These are phyloP conservation scores for Phaeophleospora eucalypticola DNA, from an alignment of 2,329 filamentous ascomycete genomes.

Conservation along the genomic window DNA sequence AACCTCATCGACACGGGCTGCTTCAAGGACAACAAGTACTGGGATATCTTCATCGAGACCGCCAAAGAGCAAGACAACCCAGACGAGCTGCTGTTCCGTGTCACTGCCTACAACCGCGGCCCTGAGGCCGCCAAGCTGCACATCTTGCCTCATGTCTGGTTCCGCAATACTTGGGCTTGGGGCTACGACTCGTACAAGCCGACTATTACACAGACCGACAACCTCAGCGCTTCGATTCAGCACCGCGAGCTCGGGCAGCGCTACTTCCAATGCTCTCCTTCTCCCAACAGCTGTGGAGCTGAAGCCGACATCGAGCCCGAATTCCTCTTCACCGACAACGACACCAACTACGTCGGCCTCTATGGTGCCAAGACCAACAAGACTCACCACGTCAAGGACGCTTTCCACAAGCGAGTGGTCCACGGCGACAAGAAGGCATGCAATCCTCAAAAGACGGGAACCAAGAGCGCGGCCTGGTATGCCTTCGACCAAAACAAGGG, in stretches of 20 bases:
- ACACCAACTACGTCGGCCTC: slow-evolving; percentile 77
- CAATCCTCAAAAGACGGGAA: slow-evolving; percentile 75
- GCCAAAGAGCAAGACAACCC: slow-evolving; percentile 91
- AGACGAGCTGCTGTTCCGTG: slow-evolving; percentile 86
- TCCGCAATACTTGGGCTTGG: slow-evolving; percentile 97
- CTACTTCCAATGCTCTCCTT: slow-evolving; percentile 81
- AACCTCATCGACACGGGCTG: slow-evolving; percentile 84
- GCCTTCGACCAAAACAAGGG: slow-evolving; percentile 85
- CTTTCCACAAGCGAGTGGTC: slow-evolving; percentile 84
- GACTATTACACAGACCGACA: slow-evolving; percentile 62
- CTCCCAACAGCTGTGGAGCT: slow-evolving; percentile 73
- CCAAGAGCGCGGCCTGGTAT: slow-evolving; percentile 89
- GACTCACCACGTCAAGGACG: slow-evolving; percentile 86
- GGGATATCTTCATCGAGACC: slow-evolving; percentile 95
- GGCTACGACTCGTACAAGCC: slow-evolving; percentile 83
- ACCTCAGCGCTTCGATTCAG: slow-evolving; percentile 68
- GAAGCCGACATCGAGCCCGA: slow-evolving; percentile 80
- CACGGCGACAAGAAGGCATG: slow-evolving; percentile 73
- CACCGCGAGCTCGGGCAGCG: slow-evolving; percentile 78
- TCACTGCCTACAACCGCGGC: slow-evolving; percentile 94
- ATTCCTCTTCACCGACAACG: slow-evolving; percentile 90
- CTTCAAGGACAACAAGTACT: slow-evolving; percentile 87
- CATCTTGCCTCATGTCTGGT: slow-evolving; percentile 93
- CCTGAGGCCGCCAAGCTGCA: slow-evolving; percentile 86
- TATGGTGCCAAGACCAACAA: slow-evolving; percentile 71